Base-by-base conservation (phyloP, 306 rosid species). In the Cajanus cajan region DNA sequence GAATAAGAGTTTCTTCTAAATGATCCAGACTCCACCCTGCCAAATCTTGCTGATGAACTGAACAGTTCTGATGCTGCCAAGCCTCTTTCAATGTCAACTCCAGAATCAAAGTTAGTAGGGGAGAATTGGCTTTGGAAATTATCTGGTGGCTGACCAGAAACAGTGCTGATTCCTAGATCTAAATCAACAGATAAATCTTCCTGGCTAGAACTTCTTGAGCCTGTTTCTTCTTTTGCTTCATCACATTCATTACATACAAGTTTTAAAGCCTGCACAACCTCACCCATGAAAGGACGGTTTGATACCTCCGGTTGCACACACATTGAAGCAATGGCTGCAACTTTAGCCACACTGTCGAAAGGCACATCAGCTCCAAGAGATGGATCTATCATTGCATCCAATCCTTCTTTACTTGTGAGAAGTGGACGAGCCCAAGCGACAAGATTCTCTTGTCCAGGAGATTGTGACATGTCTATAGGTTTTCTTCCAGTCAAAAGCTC, bases 311-410 rank as follows among this genome's bases (percentile, higher is more conserved):
- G 89, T 51, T 94, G 97, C 72, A 92, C 97, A 71, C 98, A 90
- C 97, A 94, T 89, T 36, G 97, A 94, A 48, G 98, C 94, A 73
- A 94, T 94, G 31, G 98, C 97, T 31, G 97, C 98, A 50, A 94
- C 96, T 87, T 94, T 94, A 16, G 90, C 96, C n/a, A 86, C 78
- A 9, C 90, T 86, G 9, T 86, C 97, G 54, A 89, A 88, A 21
- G 89, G 85, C 28, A 83, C 86, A 44, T 79, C 89, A 31, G 88
- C 74, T 69, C 86, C 89, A 4, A 92, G 55, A 76, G 87, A 82
- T n/a, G 74, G 71, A 45, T 94, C 98, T 13, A 86, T 16, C 9
- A 94, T 86, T 50, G 65, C 57, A 80, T 90, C 91, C 77, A 89
- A 48, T 22, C 93, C 90, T 84, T 91, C 91, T 76, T 72, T 84